Evolutionary conservation across 1,284 basidiomycete genomes (phyloP).

Genomic region (Mycosarcoma mackinlayi): DNA sequence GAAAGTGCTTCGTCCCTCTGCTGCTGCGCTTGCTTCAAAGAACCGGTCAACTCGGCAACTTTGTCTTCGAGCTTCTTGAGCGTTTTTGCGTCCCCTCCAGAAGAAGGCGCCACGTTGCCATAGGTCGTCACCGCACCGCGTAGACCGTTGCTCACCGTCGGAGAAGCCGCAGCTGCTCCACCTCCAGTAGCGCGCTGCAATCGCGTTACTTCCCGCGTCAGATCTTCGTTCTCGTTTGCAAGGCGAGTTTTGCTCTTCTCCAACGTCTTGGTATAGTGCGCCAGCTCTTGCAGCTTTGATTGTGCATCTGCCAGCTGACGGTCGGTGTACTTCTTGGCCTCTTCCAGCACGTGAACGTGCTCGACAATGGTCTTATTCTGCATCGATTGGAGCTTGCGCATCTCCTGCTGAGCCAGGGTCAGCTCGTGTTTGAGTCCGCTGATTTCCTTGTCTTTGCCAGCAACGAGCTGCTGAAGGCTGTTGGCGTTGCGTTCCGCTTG

Average conservation of each 20-base stretch:
- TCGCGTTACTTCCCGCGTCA: conserved; percentile 80
- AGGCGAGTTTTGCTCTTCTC: conserved; percentile 83
- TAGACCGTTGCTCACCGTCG: conserved; percentile 29
- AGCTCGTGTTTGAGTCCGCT: conserved; percentile 82
- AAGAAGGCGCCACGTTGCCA: conserved; percentile 38
- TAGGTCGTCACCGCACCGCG: conserved; percentile 31
- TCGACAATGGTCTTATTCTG: conserved; percentile 99
- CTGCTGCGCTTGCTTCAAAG: conserved; percentile 50
- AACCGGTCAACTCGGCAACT: conserved; percentile 70
- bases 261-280: conserved; percentile 81
- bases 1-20: conserved; percentile 68
- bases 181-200: conserved; percentile 33
- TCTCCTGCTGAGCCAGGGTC: conserved; percentile 77
- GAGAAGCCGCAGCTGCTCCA: conserved; percentile 11
- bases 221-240: conserved; percentile 85
- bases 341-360: conserved; percentile 96
- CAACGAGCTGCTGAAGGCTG: conserved; percentile 77
- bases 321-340: conserved; percentile 95
- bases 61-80: conserved; percentile 74
- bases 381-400: conserved; percentile 71
- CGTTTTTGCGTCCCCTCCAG: conserved; percentile 24
- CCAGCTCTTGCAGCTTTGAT: conserved; percentile 78
- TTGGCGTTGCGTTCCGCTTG: conserved; percentile 72
- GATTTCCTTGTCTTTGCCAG: conserved; percentile 82
- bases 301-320: conserved; percentile 86